Evolutionary conservation across 805 yeast genomes (phyloP), one percentile per base, ranked within the genome.

Genomic region (Nakazawaea ishiwadae): DNA sequence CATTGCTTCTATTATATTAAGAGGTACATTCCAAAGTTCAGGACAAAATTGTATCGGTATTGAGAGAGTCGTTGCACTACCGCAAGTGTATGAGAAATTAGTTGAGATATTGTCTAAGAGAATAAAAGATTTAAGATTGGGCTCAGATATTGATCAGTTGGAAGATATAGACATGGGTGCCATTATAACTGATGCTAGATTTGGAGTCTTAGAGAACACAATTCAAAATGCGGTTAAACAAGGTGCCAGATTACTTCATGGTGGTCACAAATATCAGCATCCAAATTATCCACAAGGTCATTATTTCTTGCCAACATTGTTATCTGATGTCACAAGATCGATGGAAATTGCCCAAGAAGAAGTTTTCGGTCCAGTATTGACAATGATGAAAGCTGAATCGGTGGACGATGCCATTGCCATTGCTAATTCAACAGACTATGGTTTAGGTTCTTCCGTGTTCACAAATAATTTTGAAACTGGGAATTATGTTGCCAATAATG

Each of bases 31-130:
- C 68, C 99, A 93, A 65, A 84, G 96, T 40, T 85, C 96, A 0
- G 99, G 99, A 10, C 99, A 93, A 64, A 93, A 93, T 59, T 93
- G 99, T 66, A 93, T 93, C 54, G 98, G 99, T 29, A 85, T 93
- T 41, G 99, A 93, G 65, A 73, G 99, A 44, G 95, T 93, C 5
- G 82, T 93, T 48, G 88, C 90, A 28, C 71, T 87, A 34, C 84
- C 84, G 4, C 66, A 68, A 31, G 76, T 79, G 20, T 90, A 93
- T 62, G 81, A 77, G 17, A 53, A 62, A 32, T 62, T 93, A 31
- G 81, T 82, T 1, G 62, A 65, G 0, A 73, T 77, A 8, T 66
- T 93, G 32, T 50, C 71, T 1, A 60, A 68, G 24, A 71, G 93
- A 44, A 77, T 93, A 16, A 67, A 72, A 5, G 55, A 65, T 26